Evolutionary conservation across 2,329 filamentous ascomycete species (phyloP).

Genomic region (Paraconiothyrium brasiliense): DNA sequence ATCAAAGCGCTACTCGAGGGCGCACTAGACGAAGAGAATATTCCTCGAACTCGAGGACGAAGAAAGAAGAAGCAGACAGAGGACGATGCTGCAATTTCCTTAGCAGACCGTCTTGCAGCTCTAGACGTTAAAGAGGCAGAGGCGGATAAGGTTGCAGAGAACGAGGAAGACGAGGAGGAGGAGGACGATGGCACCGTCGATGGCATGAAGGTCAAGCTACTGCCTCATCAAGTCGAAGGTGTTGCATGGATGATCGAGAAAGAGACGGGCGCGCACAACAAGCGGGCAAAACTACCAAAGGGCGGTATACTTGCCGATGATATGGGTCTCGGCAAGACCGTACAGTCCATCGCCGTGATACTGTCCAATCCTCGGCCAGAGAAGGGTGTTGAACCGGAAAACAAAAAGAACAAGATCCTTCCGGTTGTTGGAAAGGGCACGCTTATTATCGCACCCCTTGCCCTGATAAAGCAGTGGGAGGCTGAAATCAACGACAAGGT

Average conservation of each 20-base stretch:
- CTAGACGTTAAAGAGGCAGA: slow-evolving; percentile 49
- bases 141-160: slow-evolving; percentile 62
- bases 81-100: slow-evolving; percentile 46
- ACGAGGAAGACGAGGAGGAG: slow-evolving; percentile 55
- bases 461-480: slow-evolving; percentile 97
- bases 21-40: slow-evolving; percentile 75
- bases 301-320: slow-evolving; percentile 96
- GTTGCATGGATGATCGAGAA: slow-evolving; percentile 95
- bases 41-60: slow-evolving; percentile 55
- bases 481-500: slow-evolving; percentile 88
- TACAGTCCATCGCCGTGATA: slow-evolving; percentile 91
- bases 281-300: slow-evolving; percentile 79
- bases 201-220: slow-evolving; percentile 84
- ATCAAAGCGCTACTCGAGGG: slow-evolving; percentile 85
- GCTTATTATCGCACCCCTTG: slow-evolving; percentile 89
- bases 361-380: slow-evolving; percentile 78
- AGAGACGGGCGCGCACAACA: slow-evolving; percentile 86
- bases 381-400: slow-evolving; percentile 57
- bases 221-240: slow-evolving; percentile 94
- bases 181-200: slow-evolving; percentile 73
- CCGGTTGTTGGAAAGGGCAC: slow-evolving; percentile 78
- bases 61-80: slow-evolving; percentile 53
- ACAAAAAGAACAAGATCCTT: slow-evolving; percentile 72
- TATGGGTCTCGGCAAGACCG: slow-evolving; percentile 96
- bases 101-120: slow-evolving; percentile 56